Evolutionary conservation across 106 monocot species (phyloP).

Genomic region (Allium cepa): DNA sequence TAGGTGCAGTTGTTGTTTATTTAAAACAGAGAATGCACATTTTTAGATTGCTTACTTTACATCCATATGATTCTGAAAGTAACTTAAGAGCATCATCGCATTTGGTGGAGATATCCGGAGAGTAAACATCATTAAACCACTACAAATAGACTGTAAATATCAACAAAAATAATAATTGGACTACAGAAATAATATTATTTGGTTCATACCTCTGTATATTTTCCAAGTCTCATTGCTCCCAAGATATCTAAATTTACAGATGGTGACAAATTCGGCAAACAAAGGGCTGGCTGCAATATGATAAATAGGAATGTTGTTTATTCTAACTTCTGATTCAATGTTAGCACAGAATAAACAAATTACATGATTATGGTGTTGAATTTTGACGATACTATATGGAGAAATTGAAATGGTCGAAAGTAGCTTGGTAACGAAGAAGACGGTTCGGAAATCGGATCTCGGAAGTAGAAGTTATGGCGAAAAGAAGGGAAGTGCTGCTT

Average conservation of each 20-base stretch:
- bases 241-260: slow-evolving; percentile 44
- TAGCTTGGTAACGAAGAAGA: no score
- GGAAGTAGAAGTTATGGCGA: no score
- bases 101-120: slow-evolving; percentile 62
- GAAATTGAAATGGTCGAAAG: no score
- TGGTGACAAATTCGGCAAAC: slow-evolving; percentile 69
- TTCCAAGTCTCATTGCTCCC: slow-evolving; percentile 60
- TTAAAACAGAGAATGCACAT: not conserved
- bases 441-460: no score
- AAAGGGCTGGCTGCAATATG: slow-evolving; percentile 67
- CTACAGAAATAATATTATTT: not conserved
- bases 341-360: no score
- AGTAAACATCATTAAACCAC: slow-evolving; percentile 97
- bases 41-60: slow-evolving; percentile 47
- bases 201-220: slow-evolving; percentile 75
- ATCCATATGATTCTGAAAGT: slow-evolving; percentile 66
- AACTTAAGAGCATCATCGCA: slow-evolving; percentile 67
- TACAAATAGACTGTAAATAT: slow-evolving; percentile 25
- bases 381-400: no score
- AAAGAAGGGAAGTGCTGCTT: no score
- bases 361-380: no score
- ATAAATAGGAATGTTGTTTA: not conserved
- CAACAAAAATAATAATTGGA: slow-evolving; percentile 9
- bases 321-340: no score
- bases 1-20: not conserved